Percentiles rank a stretch among this genome's conserved stretches.
phyloP scores from a whole-genome alignment of 345 rosid species.

The Anacardium occidentale region DNA sequence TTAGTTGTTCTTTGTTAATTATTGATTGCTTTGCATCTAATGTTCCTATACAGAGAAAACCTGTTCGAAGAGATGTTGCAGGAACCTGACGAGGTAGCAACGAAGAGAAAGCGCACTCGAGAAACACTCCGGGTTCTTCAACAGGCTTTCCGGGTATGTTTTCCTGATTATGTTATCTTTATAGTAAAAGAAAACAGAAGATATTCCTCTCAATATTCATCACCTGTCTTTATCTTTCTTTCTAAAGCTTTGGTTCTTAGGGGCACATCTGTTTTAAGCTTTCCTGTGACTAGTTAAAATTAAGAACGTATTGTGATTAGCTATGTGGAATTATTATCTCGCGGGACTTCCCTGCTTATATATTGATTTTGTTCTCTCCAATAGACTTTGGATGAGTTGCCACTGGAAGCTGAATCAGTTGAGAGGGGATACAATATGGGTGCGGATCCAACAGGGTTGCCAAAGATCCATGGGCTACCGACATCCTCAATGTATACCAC shows the following conservation, averaged over 20 bases:
- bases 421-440: slow-evolving; percentile 76
- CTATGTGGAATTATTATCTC: neutral
- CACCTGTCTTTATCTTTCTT: neutral
- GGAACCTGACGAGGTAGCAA: slow-evolving; percentile 90
- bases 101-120: slow-evolving; percentile 77
- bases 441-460: slow-evolving; percentile 66
- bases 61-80: slow-evolving; percentile 98
- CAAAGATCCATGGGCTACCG: slow-evolving; percentile 76
- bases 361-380: neutral
- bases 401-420: slow-evolving; percentile 81
- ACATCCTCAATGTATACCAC: slow-evolving; percentile 54
- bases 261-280: neutral
- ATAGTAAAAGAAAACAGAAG: neutral
- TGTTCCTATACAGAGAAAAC: slow-evolving; percentile 66
- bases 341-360: too few species aligned
- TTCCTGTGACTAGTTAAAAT: neutral
- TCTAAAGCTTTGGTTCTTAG: slow-evolving; percentile 1
- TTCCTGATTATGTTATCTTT: slow-evolving; percentile 13
- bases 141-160: slow-evolving; percentile 85
- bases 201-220: neutral
- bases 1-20: neutral
- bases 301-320: neutral
- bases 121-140: slow-evolving; percentile 85
- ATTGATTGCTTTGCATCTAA: slow-evolving; percentile 10
- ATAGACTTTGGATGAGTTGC: slow-evolving; percentile 93